Evolutionary conservation across 2,329 filamentous ascomycete genomes (phyloP), one percentile per base, ranked within the genome.

Genomic region (Ophiostoma sp.): DNA sequence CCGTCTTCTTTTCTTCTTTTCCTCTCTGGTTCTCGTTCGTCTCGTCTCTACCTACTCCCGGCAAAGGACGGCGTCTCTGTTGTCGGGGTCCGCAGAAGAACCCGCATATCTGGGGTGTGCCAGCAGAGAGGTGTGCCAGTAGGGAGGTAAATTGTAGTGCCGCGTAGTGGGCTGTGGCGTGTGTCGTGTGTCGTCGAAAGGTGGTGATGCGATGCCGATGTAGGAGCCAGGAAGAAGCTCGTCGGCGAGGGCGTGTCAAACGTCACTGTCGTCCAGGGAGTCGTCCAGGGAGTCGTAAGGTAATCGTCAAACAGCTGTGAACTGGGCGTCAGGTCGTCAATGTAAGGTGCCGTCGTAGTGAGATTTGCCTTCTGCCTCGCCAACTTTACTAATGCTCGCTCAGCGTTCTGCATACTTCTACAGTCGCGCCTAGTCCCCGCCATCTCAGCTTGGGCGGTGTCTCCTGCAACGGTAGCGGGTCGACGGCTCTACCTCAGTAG

Each of bases 41-140:
- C 42, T 44, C 42, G n/a, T 65, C 36, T 44, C 45, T 66, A 63
- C 55, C 66, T 70, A 67, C 69, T 74, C 71, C 73, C 72, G 73
- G 74, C 71, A 71, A 70, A 70, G 72, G 71, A 72, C 71, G 70
- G 69, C 70, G 72, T 74, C 71, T 73, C 72, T 73, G 72, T 72
- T 72, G 71, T 72, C 72, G 72, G 70, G 70, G 70, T 65, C 69
- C 69, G 69, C 67, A 72, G 71, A 74, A 73, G 73, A 73, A 72
- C 73, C 71, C 74, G 73, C 74, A 75, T 76, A 67, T 67, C 67
- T 67, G n/a, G 62, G 52, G 68, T 16, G 64, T 3, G 64, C n/a
- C 16, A 14, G 60, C 49, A 55, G 18, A 55, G 49, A 55, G 49
- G 8, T 55, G 38, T 8, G 60, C 60, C 60, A 42, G 40, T 41